Evolutionary conservation across 164 flowering plant genomes (phyloP).

Genomic region (Protea cynaroides): DNA sequence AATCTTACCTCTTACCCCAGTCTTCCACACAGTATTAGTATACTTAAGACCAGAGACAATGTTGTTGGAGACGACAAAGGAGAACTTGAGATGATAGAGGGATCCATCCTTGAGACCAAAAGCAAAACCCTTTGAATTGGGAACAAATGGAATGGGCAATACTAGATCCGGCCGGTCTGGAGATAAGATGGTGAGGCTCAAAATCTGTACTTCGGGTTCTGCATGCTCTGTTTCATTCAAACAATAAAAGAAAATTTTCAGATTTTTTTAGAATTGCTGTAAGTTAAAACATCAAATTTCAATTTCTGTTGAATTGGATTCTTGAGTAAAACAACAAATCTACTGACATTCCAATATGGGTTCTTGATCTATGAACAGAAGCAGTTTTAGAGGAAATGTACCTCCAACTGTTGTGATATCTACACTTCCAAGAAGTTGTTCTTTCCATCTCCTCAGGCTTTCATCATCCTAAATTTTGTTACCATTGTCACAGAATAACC

Average conservation of each 20-base stretch:
- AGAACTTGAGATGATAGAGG: constrained; percentile 7
- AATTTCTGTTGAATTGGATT: constrained; percentile 7
- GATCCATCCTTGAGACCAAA: constrained; percentile 13
- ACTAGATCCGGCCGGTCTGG: constrained; percentile 7
- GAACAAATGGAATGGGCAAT: constrained; percentile 6
- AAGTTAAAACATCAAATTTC: too few relatives aligned
- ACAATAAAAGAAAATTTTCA: too few relatives aligned
- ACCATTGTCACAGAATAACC: background rate
- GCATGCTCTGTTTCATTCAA: constrained; percentile 1
- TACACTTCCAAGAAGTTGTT: constrained; percentile 46
- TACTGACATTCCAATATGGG: background rate
- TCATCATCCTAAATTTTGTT: constrained; percentile 33
- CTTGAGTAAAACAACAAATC: too few relatives aligned
- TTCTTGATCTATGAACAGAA: background rate
- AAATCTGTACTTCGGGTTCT: constrained; percentile 10
- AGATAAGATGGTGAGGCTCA: constrained; percentile 7
- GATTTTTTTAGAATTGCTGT: constrained; percentile 3
- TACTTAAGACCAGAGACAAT: constrained; percentile 14
- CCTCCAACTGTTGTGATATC: constrained; percentile 44
- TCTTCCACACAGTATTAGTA: constrained; percentile 12
- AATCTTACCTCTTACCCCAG: background rate
- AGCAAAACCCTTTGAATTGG: constrained; percentile 9
- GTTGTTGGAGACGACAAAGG: constrained; percentile 7
- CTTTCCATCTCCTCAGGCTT: constrained; percentile 52
- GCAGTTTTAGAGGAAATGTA: constrained; percentile 2